phyloP scores from a whole-genome alignment of 225 moss, liverwort and hornwort species.

The Polytrichum formosum region DNA sequence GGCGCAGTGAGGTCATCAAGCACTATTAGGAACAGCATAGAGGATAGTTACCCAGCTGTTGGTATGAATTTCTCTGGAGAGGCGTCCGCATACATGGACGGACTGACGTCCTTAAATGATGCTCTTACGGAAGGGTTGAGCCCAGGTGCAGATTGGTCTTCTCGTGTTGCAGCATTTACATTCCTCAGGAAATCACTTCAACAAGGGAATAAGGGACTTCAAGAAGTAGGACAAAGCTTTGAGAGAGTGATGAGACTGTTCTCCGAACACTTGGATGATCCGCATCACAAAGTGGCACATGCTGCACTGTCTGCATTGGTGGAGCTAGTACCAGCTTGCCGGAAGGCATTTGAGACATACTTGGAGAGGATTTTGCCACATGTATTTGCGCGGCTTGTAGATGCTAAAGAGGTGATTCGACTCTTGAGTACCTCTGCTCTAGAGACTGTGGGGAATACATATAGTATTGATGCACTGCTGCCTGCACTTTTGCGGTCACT shows the following conservation, averaged over 20 bases:
- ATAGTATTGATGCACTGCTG: conserved; percentile 81
- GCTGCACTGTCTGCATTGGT: conserved; percentile 85
- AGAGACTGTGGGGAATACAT: conserved; percentile 90
- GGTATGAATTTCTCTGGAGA: conserved; percentile 72
- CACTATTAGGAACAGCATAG: conserved; percentile 59
- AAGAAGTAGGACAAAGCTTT: conserved; percentile 89
- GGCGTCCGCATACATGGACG: conserved; percentile 70
- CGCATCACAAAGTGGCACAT: conserved; percentile 98
- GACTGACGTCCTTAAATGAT: conserved; percentile 80
- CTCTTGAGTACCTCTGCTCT: conserved; percentile 79
- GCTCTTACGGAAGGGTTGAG: conserved; percentile 86
- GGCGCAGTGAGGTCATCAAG: conserved; percentile 68
- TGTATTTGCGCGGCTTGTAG: conserved; percentile 86
- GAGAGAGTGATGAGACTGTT: conserved; percentile 89
- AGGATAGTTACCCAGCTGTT: conserved; percentile 57
- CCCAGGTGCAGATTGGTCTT: conserved; percentile 91
- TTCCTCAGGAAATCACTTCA: conserved; percentile 79
- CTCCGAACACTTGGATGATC: conserved; percentile 95
- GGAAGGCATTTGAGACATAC: conserved; percentile 85
- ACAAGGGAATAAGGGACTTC: conserved; percentile 83
- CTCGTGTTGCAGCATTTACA: conserved; percentile 89
- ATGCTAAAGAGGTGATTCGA: conserved; percentile 86
- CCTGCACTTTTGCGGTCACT: conserved; percentile 92
- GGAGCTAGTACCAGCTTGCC: conserved; percentile 84
- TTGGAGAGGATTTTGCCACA: conserved; percentile 92